Percentiles rank a stretch among this genome's conserved stretches.
These are phyloP conservation scores for Paulownia fortunei DNA, from an alignment of 257 asterid species.

Conservation along the genomic window DNA sequence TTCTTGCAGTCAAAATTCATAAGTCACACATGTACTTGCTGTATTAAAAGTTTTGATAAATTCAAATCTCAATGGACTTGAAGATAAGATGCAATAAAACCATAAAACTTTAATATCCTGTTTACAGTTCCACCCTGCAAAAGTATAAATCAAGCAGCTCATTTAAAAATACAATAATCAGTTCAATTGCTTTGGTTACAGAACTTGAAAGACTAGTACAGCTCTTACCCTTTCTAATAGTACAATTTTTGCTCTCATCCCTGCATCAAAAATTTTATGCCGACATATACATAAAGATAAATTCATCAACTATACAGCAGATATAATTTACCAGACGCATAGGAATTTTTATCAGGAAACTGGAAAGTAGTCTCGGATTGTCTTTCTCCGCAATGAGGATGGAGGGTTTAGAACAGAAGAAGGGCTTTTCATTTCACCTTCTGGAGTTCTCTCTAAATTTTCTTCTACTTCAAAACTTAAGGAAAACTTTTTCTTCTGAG, in stretches of 20 bases:
- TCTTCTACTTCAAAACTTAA: slow-evolving; percentile 48
- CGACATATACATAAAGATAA: neutral
- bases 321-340: neutral
- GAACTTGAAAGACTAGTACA: too few relatives aligned
- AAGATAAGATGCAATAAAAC: too few relatives aligned
- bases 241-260: neutral
- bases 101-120: too few relatives aligned
- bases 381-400: slow-evolving; percentile 78
- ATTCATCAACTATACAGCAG: slow-evolving; percentile 27
- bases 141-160: neutral
- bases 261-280: neutral
- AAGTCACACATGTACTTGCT: too few relatives aligned
- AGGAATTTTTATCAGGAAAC: slow-evolving; percentile 42
- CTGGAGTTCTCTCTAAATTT: slow-evolving; percentile 58
- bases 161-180: neutral
- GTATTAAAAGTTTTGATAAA: too few relatives aligned
- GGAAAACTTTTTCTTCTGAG: slow-evolving; percentile 55
- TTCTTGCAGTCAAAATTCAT: too few relatives aligned
- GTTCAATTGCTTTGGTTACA: neutral
- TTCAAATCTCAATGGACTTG: too few relatives aligned
- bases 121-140: neutral
- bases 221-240: neutral
- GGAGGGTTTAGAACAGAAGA: slow-evolving; percentile 89
- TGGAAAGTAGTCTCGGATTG: slow-evolving; percentile 81
- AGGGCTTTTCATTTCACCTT: slow-evolving; percentile 71